Evolutionary conservation across 1,139 yeast species (phyloP).

Genomic region (Geotrichum restrictum): DNA sequence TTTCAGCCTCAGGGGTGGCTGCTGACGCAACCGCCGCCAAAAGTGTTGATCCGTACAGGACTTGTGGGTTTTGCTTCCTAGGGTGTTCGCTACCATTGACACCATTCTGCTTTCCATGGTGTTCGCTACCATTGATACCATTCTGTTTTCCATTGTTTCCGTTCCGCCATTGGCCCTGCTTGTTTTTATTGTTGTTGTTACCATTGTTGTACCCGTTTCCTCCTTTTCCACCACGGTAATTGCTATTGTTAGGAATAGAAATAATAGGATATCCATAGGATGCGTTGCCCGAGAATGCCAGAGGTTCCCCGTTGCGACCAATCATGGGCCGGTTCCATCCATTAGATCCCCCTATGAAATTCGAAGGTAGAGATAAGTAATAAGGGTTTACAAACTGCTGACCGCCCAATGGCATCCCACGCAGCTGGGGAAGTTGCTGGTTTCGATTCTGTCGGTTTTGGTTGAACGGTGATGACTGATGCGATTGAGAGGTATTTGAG

Average conservation of each 20-base stretch:
- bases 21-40: constrained; percentile 38
- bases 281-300: not conserved
- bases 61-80: constrained; percentile 38
- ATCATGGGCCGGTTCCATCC: constrained; percentile 5
- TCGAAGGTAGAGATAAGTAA: constrained; percentile 3
- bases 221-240: constrained; percentile 4
- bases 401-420: constrained; percentile 8
- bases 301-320: constrained; percentile 5
- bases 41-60: constrained; percentile 30
- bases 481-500: constrained; percentile 1
- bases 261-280: constrained; percentile 8
- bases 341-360: not conserved
- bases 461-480: constrained; percentile 7
- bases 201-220: constrained; percentile 3
- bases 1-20: constrained; percentile 64
- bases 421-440: not conserved
- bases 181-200: constrained; percentile 38
- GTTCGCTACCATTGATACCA: too few species aligned
- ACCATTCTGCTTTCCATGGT: constrained; percentile 29
- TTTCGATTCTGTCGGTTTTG: not conserved
- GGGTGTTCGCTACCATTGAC: constrained; percentile 56
- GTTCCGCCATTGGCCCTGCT: constrained; percentile 1
- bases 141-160: not conserved
- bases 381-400: not conserved
- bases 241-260: not conserved